Conservation (phyloP, 768 basidiomycete species). For the Paxillus ammoniavirescens region DNA sequence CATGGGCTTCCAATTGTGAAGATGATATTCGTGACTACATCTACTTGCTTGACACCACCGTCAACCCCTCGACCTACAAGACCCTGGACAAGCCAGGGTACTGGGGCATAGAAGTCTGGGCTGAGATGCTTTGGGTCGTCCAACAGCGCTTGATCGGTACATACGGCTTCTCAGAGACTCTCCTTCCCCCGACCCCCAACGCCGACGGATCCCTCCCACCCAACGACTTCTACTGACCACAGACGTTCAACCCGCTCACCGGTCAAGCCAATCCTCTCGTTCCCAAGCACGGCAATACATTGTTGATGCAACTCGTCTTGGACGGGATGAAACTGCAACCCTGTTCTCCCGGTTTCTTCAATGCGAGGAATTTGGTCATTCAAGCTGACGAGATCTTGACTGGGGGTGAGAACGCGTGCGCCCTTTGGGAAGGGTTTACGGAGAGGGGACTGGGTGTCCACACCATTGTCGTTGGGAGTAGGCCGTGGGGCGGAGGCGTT, state of each 20-base stretch:
- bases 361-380: slow-evolving; percentile 86
- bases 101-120: slow-evolving; percentile 98
- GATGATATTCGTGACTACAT: slow-evolving; percentile 84
- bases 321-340: slow-evolving; percentile 95
- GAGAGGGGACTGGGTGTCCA: slow-evolving; percentile 78
- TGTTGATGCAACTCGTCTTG: slow-evolving; percentile 80
- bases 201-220: slow-evolving; percentile 61
- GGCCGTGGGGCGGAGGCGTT: slow-evolving; percentile 93
- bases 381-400: slow-evolving; percentile 89
- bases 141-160: slow-evolving; percentile 72
- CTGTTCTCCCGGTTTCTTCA: slow-evolving; percentile 88
- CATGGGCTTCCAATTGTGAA: slow-evolving; percentile 84
- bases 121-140: slow-evolving; percentile 83
- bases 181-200: slow-evolving; percentile 63
- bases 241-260: slow-evolving; percentile 28
- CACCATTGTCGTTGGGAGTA: slow-evolving; percentile 68
- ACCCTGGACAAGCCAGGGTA: slow-evolving; percentile 92
- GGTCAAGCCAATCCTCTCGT: slow-evolving; percentile 49
- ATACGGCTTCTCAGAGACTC: slow-evolving; percentile 80
- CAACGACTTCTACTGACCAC: slow-evolving; percentile 67
- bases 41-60: slow-evolving; percentile 73
- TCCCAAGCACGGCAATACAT: slow-evolving; percentile 90
- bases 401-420: slow-evolving; percentile 90
- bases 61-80: slow-evolving; percentile 94
- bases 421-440: slow-evolving; percentile 84